These are phyloP conservation scores for Coemansia sp. DNA, from an alignment of 192 early-diverging fungal genomes.

Conservation along the genomic window DNA sequence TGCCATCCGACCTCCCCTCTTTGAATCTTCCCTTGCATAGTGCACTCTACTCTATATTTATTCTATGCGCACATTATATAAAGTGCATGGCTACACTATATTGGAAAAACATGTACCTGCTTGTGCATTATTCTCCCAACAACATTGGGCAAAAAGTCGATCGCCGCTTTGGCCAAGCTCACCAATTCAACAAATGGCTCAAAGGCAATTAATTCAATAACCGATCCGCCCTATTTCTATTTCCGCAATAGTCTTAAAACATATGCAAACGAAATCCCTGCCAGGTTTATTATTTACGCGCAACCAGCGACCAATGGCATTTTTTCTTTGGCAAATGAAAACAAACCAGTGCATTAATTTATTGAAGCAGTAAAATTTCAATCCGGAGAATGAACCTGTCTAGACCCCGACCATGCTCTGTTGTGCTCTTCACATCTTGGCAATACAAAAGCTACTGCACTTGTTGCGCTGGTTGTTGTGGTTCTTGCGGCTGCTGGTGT, in stretches of 20 bases:
- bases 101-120: neutral
- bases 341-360: neutral
- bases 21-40: constrained; percentile 13
- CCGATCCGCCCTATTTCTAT: neutral
- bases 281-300: neutral
- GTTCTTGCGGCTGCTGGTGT: constrained; percentile 5
- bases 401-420: neutral
- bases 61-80: neutral
- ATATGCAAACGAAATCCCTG: neutral
- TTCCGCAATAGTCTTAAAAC: no score
- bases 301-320: neutral
- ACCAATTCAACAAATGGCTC: neutral
- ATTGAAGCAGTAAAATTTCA: neutral
- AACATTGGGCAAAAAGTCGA: neutral
- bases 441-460: neutral
- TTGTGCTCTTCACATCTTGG: no score
- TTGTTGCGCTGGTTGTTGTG: constrained; percentile 3
- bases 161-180: neutral
- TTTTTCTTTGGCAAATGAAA: neutral
- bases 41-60: constrained; percentile 15
- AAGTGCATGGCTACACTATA: neutral
- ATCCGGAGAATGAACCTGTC: neutral
- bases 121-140: neutral
- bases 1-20: neutral
- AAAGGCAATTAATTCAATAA: neutral